Base-by-base conservation (phyloP, 768 basidiomycete species). In the Gymnopilus dilepis region DNA sequence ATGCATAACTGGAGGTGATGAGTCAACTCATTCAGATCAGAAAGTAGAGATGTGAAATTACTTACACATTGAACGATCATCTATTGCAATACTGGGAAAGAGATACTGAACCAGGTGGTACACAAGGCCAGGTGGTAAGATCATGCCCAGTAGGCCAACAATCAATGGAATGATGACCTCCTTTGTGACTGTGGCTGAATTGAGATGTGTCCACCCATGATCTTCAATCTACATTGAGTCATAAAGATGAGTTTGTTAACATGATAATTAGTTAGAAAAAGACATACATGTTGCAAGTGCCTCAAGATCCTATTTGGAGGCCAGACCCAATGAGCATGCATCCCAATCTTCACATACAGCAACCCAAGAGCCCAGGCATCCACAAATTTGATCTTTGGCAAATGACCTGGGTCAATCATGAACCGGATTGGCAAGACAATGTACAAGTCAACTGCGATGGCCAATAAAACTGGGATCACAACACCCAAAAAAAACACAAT, bases 321-420 rank as follows among this genome's bases (percentile, higher is more conserved):
- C 67, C 80, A 86, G 31, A 86, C 70, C 40, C 83, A 77, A 50
- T 82, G 82, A 3, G 82, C 79, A 55, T 87, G 83, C 59, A 93
- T 72, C 13, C 78, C 80, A 55, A 95, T 90, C 76, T 92, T 93
- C 60, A 82, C 80, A 70, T 94, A 92, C 52, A 95, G 70, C 48
- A 94, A 70, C 0, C 93, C 93, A 43, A 92, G 78, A 0, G 91
- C 88, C 93, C 93, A 95, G 66, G 84, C 81, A 70, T 95, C 93
- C 26, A 91, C 86, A 21, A 94, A 76, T n/a, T 90, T 83, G 57
- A 94, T 84, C 13, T 81, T 84, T 11, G 89, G 90, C 22, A 82
- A 79, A 76, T 86, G 72, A 3, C 74, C 70, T 0, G 89, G 87
- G 60, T 89, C 77, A 31, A 90, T 57, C 9, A 82, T 78, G 48